A percentile compares a stretch with the other conserved stretches of the same genome.
phyloP scores from a whole-genome alignment of 176 grass and related monocot genomes.

The Thinopyrum elongatum region DNA sequence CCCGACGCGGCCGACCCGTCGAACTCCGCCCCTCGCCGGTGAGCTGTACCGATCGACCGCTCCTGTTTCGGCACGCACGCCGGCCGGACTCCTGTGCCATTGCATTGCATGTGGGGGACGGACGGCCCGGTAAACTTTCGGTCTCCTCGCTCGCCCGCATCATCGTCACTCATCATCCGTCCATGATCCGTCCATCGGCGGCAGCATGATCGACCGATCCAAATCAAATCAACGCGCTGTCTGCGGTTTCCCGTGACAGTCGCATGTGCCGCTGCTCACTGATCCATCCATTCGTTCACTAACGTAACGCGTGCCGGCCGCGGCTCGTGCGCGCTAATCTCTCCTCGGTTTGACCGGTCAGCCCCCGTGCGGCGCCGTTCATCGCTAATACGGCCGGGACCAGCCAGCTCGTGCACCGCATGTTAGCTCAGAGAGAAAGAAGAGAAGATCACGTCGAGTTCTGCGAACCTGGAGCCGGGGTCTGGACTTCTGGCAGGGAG shows the following conservation, averaged over 20 bases:
- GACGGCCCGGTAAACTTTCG: neutral
- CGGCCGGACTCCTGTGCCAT: neutral
- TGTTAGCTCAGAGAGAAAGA: neutral
- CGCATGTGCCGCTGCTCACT: slow-evolving; percentile 26
- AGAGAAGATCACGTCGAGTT: neutral
- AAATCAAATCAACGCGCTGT: slow-evolving; percentile 17
- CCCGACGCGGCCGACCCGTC: neutral
- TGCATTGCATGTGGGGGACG: neutral
- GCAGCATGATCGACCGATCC: neutral
- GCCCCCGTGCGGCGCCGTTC: neutral
- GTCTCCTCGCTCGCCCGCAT: neutral
- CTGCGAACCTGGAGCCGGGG: neutral
- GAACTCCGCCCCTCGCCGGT: neutral
- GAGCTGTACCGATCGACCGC: neutral
- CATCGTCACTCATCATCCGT: neutral
- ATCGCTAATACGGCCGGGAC: slow-evolving; percentile 1
- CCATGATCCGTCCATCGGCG: neutral
- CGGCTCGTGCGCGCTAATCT: neutral
- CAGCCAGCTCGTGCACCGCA: neutral
- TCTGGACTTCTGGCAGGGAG: neutral
- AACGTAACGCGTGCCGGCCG: neutral
- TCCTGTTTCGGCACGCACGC: neutral
- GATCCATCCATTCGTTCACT: neutral
- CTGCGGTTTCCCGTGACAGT: slow-evolving; percentile 26
- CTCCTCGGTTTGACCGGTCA: slow-evolving; percentile 15